phyloP scores from a whole-genome alignment of 75 land plant species.

The Cunninghamia lanceolata region DNA sequence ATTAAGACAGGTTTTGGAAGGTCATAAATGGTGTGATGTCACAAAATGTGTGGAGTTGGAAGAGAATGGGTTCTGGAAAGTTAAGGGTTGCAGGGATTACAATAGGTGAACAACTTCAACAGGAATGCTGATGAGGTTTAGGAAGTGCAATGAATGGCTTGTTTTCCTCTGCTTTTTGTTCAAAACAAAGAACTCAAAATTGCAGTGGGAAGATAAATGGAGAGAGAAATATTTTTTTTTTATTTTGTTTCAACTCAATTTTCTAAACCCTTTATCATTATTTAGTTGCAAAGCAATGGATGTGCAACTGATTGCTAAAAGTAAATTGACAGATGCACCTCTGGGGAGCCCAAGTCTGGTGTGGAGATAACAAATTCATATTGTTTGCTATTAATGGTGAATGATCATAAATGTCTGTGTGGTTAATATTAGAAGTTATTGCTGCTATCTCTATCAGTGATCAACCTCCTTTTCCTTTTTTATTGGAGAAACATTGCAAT shows the following conservation, averaged over 20 bases:
- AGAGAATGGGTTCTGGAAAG: neutral
- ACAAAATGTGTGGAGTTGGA: neutral
- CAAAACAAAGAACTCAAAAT: neutral
- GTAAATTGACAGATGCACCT: neutral
- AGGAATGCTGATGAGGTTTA: neutral
- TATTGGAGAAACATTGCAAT: neutral
- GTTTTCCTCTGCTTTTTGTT: neutral
- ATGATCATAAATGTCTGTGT: neutral
- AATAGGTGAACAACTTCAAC: neutral
- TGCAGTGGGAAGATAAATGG: neutral
- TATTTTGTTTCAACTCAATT: neutral
- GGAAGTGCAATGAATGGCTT: neutral
- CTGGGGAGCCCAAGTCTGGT: neutral
- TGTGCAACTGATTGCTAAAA: neutral
- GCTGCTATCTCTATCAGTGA: neutral
- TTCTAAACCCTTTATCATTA: neutral
- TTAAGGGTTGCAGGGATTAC: neutral
- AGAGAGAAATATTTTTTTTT: neutral
- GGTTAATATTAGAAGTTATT: neutral
- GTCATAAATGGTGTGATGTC: neutral
- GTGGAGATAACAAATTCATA: neutral
- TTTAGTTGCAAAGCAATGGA: neutral
- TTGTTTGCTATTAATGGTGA: neutral
- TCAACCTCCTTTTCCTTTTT: neutral
- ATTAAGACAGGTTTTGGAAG: neutral